These are phyloP conservation scores for Amanita rubescens DNA, from an alignment of 768 basidiomycete genomes.

Conservation along the genomic window DNA sequence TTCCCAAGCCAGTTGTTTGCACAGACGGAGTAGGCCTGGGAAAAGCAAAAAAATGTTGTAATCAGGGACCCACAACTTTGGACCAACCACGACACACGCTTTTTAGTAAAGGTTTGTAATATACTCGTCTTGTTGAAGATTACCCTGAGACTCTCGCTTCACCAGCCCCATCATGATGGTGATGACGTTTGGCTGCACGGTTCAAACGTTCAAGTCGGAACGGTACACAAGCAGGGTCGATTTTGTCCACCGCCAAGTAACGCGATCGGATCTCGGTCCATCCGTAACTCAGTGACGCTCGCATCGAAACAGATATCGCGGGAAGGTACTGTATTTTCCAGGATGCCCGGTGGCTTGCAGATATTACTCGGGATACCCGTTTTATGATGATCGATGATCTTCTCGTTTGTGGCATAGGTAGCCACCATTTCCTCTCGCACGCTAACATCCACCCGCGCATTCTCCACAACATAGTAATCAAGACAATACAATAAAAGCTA, in stretches of 20 bases:
- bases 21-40: neutral
- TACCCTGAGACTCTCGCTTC: too few relatives aligned
- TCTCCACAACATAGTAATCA: neutral
- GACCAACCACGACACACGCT: neutral
- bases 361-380: too few relatives aligned
- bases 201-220: too few relatives aligned
- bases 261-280: too few relatives aligned
- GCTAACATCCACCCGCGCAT: neutral
- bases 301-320: too few relatives aligned
- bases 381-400: neutral
- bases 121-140: too few relatives aligned
- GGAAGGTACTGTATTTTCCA: too few relatives aligned
- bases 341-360: too few relatives aligned
- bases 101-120: neutral
- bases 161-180: neutral
- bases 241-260: too few relatives aligned
- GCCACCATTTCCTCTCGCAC: neutral
- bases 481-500: neutral
- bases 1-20: neutral
- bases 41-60: conserved; percentile 4
- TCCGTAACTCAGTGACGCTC: too few relatives aligned
- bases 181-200: neutral
- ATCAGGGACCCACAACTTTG: conserved; percentile 7
- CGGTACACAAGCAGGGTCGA: too few relatives aligned
- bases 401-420: neutral